Base-by-base conservation (phyloP, 2,329 filamentous ascomycete species). In the Neurospora crassa region DNA sequence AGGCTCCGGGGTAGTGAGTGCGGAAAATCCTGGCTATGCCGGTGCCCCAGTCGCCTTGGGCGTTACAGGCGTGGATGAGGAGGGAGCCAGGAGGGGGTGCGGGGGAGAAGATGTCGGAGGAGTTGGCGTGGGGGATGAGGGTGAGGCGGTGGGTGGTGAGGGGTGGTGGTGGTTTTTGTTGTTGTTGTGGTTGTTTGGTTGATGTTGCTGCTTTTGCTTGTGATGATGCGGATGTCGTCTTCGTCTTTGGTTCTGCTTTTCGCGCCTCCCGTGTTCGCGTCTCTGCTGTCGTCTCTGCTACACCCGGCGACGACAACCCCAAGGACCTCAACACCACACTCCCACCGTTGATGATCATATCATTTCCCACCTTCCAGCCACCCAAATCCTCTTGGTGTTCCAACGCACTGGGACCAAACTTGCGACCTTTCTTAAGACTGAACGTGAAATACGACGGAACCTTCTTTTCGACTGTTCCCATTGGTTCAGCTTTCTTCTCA, bases 31-130 rank as follows among this genome's bases (percentile, higher is more conserved):
- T 41, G 11, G 75, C 73, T 63, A 76, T 73, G 63, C 74, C 74
- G 68, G 69, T 72, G 45, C 72, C 69, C 74, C 74, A 76, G 40
- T 68, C 70, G 47, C 74, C 75, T n/a, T 72, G 11, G 34, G 42
- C n/a, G 72, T 76, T 76, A 72, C 75, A 76, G 37, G 75, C 72
- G 73, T 75, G 73, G 70, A 77, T 76, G 68, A 77, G 70, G 40
- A 76, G 63, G 16, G 71, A 70, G 68, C 70, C 43, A 18, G 71
- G 70, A 1, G 75, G 74, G 14, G 73, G 72, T 24, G 70, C 47
- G 71, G 53, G 16, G 1, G 53, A 63, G 6, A 76, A 75, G 68
- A 75, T 67, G 71, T 76, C 70, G 69, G 72, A 73, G 5, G 72
- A 73, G 3, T 40, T 34, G 12, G 68, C 69, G 43, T 74, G 70